Evolutionary conservation across 176 grass and related monocot genomes (phyloP).

Genomic region (Phyllostachys edulis): DNA sequence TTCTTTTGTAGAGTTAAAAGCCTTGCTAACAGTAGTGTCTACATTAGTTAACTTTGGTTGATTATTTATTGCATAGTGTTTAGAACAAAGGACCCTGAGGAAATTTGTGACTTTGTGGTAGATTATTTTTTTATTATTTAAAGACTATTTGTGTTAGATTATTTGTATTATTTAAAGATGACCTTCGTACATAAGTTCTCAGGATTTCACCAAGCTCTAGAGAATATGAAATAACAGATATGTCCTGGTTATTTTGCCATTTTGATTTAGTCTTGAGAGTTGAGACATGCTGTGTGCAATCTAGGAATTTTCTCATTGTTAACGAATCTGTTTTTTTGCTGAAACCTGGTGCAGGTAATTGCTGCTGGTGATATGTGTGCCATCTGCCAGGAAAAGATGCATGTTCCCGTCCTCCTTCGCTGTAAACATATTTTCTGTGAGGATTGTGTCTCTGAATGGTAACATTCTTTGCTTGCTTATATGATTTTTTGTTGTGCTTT

Average conservation of each 20-base stretch:
- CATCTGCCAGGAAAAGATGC: slow-evolving; percentile 94
- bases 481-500: slow-evolving; percentile 12
- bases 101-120: not conserved
- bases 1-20: slow-evolving; percentile 4
- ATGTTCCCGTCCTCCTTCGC: slow-evolving; percentile 78
- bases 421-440: slow-evolving; percentile 99
- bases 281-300: not conserved
- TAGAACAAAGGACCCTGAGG: not conserved
- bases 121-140: not conserved
- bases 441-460: slow-evolving; percentile 96
- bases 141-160: slow-evolving; percentile 8
- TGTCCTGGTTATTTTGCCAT: not conserved
- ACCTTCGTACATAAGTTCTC: not conserved
- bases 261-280: slow-evolving; percentile 4
- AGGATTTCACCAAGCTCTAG: not conserved
- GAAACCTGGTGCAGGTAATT: slow-evolving; percentile 54
- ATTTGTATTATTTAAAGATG: slow-evolving; percentile 9
- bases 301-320: not conserved
- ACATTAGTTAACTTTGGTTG: not conserved
- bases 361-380: slow-evolving; percentile 92
- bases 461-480: slow-evolving; percentile 21
- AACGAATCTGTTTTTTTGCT: not conserved
- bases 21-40: not conserved
- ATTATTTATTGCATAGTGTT: not conserved
- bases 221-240: not conserved